phyloP scores from a whole-genome alignment of 108 stramenopile species.

The Epithemia pelagica region DNA sequence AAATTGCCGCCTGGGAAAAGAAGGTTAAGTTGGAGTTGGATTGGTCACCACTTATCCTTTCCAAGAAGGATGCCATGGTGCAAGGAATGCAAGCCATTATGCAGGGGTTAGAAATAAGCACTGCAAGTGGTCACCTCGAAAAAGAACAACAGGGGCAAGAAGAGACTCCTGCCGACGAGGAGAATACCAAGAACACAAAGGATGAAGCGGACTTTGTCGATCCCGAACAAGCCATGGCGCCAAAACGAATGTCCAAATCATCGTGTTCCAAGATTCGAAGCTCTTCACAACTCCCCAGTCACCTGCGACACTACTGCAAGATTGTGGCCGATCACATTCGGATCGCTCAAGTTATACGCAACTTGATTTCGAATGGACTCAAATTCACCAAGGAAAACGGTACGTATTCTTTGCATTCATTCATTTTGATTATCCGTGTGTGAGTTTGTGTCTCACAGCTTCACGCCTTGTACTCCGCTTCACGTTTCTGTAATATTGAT shows the following conservation, averaged over 20 bases:
- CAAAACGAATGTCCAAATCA: background rate
- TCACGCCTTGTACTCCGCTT: background rate
- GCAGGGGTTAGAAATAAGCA: background rate
- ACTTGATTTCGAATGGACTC: constrained; percentile 30
- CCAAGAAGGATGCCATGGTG: background rate
- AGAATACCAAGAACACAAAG: background rate
- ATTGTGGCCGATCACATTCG: constrained; percentile 20
- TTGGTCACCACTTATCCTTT: background rate
- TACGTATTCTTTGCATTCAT: no score
- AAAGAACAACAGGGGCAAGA: background rate
- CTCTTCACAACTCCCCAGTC: background rate
- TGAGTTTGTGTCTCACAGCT: background rate
- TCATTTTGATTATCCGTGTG: background rate
- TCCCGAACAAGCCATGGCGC: background rate
- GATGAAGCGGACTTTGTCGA: background rate
- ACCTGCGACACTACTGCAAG: background rate
- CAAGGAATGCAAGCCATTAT: background rate
- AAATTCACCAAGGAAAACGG: constrained; percentile 24
- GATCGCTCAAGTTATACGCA: constrained; percentile 24
- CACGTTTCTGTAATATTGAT: no score
- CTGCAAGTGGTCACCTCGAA: background rate
- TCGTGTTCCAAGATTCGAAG: background rate
- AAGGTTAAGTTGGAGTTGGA: constrained; percentile 5
- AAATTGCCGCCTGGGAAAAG: constrained; percentile 7
- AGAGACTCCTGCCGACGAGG: background rate